A percentile compares a stretch with the other conserved stretches of the same genome.
phyloP scores from a whole-genome alignment of 140 eudicot species.

The Erigeron philadelphicus region DNA sequence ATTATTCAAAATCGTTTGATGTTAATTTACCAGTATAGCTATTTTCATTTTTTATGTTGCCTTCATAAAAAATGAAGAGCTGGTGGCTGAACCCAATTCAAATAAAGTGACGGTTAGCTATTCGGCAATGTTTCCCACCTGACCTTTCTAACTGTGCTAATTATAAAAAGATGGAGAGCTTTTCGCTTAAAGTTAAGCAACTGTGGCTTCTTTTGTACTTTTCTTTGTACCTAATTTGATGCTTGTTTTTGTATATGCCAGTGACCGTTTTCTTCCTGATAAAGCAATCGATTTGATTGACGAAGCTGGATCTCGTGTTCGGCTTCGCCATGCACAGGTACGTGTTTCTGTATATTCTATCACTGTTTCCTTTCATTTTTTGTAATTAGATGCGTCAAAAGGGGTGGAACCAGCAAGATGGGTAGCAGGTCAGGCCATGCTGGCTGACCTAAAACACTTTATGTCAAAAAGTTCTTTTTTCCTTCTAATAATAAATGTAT shows the following conservation, averaged over 20 bases:
- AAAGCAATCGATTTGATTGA: slow-evolving; percentile 91
- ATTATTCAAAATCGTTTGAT: not conserved
- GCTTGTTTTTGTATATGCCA: slow-evolving; percentile 25
- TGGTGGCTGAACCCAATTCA: not conserved
- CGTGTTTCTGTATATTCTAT: not conserved
- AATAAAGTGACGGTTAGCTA: not conserved
- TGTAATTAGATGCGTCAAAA: slow-evolving; percentile 5
- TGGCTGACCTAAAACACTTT: not conserved
- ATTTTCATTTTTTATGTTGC: not conserved
- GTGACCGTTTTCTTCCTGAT: slow-evolving; percentile 97
- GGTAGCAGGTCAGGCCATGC: not conserved
- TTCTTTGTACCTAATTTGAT: slow-evolving; percentile 13
- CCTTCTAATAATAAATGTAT: not conserved
- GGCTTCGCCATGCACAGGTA: slow-evolving; percentile 95
- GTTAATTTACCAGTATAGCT: not conserved
- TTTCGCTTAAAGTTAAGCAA: not conserved
- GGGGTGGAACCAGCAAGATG: not conserved
- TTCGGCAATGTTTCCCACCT: not conserved
- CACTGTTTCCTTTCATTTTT: not conserved
- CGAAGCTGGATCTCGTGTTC: slow-evolving; percentile 97
- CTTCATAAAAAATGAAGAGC: not conserved
- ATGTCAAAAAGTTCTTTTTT: not conserved
- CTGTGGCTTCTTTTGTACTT: not conserved
- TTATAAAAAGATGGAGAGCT: not conserved
- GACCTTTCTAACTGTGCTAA: not conserved